A percentile compares a stretch with the other conserved stretches of the same genome.
phyloP scores from a whole-genome alignment of 805 yeast species.

The Danielia oregonensis region DNA sequence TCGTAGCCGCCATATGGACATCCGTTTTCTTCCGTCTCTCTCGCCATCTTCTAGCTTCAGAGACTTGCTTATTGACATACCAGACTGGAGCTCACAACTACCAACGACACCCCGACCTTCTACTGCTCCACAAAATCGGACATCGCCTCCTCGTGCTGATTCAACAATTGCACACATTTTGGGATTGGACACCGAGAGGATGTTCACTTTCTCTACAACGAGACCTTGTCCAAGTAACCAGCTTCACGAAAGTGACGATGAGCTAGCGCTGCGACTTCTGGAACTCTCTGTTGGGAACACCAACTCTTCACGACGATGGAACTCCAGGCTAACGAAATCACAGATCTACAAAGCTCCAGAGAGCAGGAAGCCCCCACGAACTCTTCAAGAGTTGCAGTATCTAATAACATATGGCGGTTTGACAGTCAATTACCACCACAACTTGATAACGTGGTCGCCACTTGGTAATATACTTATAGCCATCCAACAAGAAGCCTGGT shows the following conservation, averaged over 20 bases:
- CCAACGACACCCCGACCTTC: no score
- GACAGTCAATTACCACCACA: conserved; percentile 74
- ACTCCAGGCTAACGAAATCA: no score
- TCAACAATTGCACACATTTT: not conserved
- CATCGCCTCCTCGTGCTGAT: no score
- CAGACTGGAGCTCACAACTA: no score
- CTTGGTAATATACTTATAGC: conserved; percentile 61
- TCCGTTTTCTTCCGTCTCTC: not conserved
- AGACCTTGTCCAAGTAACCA: not conserved
- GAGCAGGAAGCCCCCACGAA: conserved; percentile 2
- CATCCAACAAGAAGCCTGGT: conserved; percentile 50
- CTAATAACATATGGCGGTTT: conserved; percentile 37
- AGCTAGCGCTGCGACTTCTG: not conserved
- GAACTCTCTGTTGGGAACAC: not conserved
- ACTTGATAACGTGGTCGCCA: conserved; percentile 69
- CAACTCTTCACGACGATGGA: no score
- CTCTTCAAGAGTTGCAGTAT: conserved; percentile 18
- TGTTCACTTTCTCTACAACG: not conserved
- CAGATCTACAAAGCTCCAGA: no score
- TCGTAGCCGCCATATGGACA: not conserved
- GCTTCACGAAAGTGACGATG: not conserved
- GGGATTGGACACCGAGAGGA: not conserved
- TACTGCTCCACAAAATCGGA: no score
- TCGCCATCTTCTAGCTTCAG: not conserved
- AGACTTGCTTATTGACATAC: no score